Evolutionary conservation across 306 rosid species (phyloP).

Genomic region (Rubus idaeus): DNA sequence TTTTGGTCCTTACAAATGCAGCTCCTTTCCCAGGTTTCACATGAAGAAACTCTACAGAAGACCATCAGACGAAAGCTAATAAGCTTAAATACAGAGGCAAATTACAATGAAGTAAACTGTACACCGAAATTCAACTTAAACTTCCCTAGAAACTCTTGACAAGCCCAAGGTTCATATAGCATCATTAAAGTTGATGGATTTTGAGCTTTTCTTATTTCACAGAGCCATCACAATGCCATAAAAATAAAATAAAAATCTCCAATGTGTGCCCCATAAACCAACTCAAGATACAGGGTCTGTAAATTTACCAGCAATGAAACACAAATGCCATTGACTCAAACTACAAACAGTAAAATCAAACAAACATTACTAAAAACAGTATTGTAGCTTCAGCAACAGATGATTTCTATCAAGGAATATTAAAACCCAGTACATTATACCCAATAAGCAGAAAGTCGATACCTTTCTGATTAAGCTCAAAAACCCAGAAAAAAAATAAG

Average conservation of each 20-base stretch:
- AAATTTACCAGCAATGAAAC: neutral
- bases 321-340: neutral
- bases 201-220: neutral
- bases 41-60: conserved; percentile 78
- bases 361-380: neutral
- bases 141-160: neutral
- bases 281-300: neutral
- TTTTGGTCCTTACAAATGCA: conserved; percentile 92
- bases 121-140: neutral
- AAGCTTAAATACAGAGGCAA: conserved; percentile 3
- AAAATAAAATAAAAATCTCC: neutral
- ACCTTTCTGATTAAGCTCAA: neutral
- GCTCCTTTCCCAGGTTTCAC: conserved; percentile 99
- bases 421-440: neutral
- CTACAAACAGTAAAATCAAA: neutral
- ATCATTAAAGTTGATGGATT: neutral
- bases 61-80: conserved; percentile 6
- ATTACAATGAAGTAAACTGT: neutral
- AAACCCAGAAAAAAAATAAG: neutral
- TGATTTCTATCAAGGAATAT: neutral
- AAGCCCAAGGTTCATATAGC: neutral
- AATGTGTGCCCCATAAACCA: neutral
- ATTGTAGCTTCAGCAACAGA: neutral
- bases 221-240: neutral
- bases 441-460: neutral